Evolutionary conservation across 225 moss, liverwort and hornwort species (phyloP), one percentile per base, ranked within the genome.

Genomic region (Pseudoscleropodium purum): DNA sequence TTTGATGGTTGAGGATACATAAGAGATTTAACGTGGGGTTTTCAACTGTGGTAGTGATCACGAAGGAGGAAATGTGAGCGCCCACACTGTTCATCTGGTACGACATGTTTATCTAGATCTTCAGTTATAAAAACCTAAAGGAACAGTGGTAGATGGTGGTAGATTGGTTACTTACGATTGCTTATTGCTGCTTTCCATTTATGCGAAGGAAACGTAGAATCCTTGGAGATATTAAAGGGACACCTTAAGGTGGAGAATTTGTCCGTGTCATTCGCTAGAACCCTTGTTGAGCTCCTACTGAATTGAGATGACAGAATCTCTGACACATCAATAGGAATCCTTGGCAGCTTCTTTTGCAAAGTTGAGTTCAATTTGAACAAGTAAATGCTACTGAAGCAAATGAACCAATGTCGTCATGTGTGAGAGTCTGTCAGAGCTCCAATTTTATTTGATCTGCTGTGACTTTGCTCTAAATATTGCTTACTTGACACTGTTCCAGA

Each of bases 51-150:
- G 65, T 85, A 91, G 95, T 84, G 96, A 96, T 91, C 97, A 96
- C 72, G 96, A 97, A 91, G 97, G 96, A 87, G 87, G 83, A 41
- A 97, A 97, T 88, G 96, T 97, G 83, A 97, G 97, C 92, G 96
- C 96, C 47, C 96, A 97, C 86, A 81, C 95, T 20, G 95, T 97
- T 77, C 96, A 94, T 91, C 84, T 97, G 92, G 89, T 92, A 92
- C 45, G 87, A 79, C 37, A 63, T 64, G 60, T 74, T 65, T 56
- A 62, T 63, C 60, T 33, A 20, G 19, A 43, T 61, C 45, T 36
- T 76, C 70, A 73, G 37, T 79, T 68, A 23, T 45, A 57, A 70
- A 87, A 63, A 13, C 41, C 33, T 21, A 54, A 17, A 31, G n/a
- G 82, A 37, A 54, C 41, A 70, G 43, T 78, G 43, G 51, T 69